Evolutionary conservation across 208 protist species (phyloP).

Genomic region (Tritrichomonas foetus): DNA sequence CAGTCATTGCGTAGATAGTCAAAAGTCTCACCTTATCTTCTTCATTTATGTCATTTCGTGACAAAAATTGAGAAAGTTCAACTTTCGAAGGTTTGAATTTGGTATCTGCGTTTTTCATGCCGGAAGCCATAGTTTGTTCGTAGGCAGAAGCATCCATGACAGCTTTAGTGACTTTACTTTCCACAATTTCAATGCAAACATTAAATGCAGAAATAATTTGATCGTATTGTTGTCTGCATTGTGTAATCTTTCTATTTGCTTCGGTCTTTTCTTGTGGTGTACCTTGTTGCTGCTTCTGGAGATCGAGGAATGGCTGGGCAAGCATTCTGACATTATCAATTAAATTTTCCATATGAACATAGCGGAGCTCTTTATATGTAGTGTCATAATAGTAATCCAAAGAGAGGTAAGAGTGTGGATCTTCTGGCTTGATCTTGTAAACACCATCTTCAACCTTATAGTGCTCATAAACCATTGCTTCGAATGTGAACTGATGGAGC

Average conservation of each 20-base stretch:
- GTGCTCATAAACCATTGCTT: slow-evolving; percentile 21
- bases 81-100: not conserved
- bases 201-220: not conserved
- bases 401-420: not conserved
- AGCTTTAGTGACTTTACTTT: no score
- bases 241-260: not conserved
- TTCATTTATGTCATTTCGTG: not conserved
- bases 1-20: not conserved
- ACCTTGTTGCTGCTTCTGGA: not conserved
- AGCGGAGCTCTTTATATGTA: not conserved
- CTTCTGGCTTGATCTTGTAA: not conserved
- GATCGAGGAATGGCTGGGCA: not conserved
- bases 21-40: not conserved
- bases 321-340: not conserved
- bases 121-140: not conserved
- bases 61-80: not conserved
- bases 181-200: no score
- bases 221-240: not conserved
- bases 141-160: not conserved
- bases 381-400: not conserved
- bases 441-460: not conserved
- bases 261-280: not conserved
- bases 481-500: not conserved
- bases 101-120: not conserved
- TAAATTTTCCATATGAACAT: not conserved